phyloP scores from a whole-genome alignment of 2,329 filamentous ascomycete genomes.

The Claviceps pazoutovae region DNA sequence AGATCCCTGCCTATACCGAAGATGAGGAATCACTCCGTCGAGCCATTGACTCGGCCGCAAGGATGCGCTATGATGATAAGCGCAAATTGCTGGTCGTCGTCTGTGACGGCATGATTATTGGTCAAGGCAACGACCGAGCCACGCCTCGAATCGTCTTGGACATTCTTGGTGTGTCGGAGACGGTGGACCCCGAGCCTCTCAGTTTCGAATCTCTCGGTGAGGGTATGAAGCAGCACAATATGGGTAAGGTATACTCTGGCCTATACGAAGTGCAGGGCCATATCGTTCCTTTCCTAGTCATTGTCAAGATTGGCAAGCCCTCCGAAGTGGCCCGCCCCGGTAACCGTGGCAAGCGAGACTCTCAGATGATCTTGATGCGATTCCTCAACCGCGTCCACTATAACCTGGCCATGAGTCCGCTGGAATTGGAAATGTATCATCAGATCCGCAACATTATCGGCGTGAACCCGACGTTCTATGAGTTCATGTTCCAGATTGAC shows the following conservation, averaged over 20 bases:
- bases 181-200: conserved; percentile 84
- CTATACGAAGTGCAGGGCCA: conserved; percentile 96
- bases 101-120: conserved; percentile 99
- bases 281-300: conserved; percentile 91
- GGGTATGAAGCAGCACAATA: conserved; percentile 95
- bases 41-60: conserved; percentile 88
- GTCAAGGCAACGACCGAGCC: conserved; percentile 90
- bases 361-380: conserved; percentile 95
- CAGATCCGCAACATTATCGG: conserved; percentile 98
- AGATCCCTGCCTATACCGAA: conserved; percentile 95
- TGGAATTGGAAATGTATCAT: conserved; percentile 97
- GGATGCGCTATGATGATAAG: conserved; percentile 97
- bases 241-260: conserved; percentile 97
- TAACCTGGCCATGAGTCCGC: conserved; percentile 86
- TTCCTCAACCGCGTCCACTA: conserved; percentile 99
- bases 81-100: conserved; percentile 86
- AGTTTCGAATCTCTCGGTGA: conserved; percentile 96
- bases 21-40: conserved; percentile 94
- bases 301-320: conserved; percentile 96
- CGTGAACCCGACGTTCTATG: conserved; percentile 96
- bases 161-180: conserved; percentile 88
- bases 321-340: conserved; percentile 89
- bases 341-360: conserved; percentile 98
- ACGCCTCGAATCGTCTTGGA: conserved; percentile 94
- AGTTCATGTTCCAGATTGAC: conserved; percentile 92